Evolutionary conservation across 1,284 basidiomycete species (phyloP), one percentile per base, ranked within the genome.

Genomic region (Tetrapyrgos nigripes): DNA sequence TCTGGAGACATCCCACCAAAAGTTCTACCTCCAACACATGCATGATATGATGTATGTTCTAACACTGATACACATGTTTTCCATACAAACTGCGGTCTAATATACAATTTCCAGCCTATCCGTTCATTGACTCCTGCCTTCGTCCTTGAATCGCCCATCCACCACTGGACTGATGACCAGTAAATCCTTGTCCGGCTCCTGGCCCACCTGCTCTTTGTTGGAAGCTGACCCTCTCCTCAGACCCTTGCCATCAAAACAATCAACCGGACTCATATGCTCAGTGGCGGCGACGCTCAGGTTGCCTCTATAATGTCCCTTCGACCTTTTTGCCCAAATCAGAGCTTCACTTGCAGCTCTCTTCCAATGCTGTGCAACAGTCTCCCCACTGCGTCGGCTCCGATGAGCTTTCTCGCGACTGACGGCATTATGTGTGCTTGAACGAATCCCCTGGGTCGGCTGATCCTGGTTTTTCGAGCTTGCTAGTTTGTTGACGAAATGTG

Each of bases 251-350:
- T 94, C 85, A 65, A 86, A 90, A 50, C 82, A 81, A 70, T 96
- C 93, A 0, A 94, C 86, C 4, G 68, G 69, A 61, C 83, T 86
- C 92, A 95, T 94, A 68, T 94, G 88, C 69, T 94, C 91, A 48
- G 83, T 79, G 53, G 78, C 77, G 3, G 84, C 79, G 23, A 92
- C 76, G 51, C 80, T 78, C 61, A 93, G 74, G 31, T 87, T 84
- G 61, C 90, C 85, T 57, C 79, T 75, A 65, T 86, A 87, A 62
- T 86, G 86, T 19, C 65, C 72, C 48, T 77, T 77, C 29, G 83
- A 83, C 31, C 31, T 8, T 65, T 84, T 78, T n/a, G 75, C 68
- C 55, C 72, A 79, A 47, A 79, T 76, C 44, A 85, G 72, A 23
- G 81, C 82, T 57, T 79, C 73, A 40, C 65, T 70, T 47, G 78